Conservation (phyloP, 2,329 filamentous ascomycete genomes). For the Paecilomyces sp. region DNA sequence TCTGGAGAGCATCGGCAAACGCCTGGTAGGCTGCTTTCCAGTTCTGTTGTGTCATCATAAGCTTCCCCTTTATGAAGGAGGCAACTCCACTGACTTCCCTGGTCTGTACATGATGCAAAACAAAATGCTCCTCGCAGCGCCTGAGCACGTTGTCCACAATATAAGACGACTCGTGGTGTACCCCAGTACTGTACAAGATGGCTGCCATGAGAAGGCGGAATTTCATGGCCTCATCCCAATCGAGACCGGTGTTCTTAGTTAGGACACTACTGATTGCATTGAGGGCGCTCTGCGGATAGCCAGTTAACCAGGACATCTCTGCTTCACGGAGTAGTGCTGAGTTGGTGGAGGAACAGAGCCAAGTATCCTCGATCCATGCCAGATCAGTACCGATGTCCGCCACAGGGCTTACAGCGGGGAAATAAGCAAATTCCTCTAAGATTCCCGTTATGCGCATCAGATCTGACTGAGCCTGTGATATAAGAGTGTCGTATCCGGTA, state of each 20-base stretch:
- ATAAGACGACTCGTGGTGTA: slow-evolving; percentile 7
- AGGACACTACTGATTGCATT: slow-evolving; percentile 4
- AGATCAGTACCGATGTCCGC: not conserved
- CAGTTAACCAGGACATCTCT: slow-evolving; percentile 9
- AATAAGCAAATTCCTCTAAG: not conserved
- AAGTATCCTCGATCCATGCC: slow-evolving; percentile 11
- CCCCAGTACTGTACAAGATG: slow-evolving; percentile 2
- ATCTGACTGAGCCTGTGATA: slow-evolving; percentile 6
- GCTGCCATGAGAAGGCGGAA: slow-evolving; percentile 9
- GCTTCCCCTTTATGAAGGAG: slow-evolving; percentile 12
- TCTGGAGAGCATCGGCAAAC: slow-evolving; percentile 7
- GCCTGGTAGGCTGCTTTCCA: slow-evolving; percentile 12
- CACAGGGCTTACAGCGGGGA: not conserved
- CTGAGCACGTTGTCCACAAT: slow-evolving; percentile 4
- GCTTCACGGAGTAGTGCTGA: slow-evolving; percentile 6
- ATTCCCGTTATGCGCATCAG: not conserved
- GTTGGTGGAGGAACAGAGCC: slow-evolving; percentile 7
- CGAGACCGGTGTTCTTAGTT: slow-evolving; percentile 3
- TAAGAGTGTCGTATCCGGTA: slow-evolving; percentile 8
- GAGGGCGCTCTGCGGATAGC: slow-evolving; percentile 1
- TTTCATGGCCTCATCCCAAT: slow-evolving; percentile 6
- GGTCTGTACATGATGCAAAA: not conserved
- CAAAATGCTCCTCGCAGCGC: not conserved
- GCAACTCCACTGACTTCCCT: slow-evolving; percentile 9
- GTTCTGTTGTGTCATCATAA: slow-evolving; percentile 8